Base-by-base conservation (phyloP, 164 flowering plant species). In the Chloranthus sessilifolius region DNA sequence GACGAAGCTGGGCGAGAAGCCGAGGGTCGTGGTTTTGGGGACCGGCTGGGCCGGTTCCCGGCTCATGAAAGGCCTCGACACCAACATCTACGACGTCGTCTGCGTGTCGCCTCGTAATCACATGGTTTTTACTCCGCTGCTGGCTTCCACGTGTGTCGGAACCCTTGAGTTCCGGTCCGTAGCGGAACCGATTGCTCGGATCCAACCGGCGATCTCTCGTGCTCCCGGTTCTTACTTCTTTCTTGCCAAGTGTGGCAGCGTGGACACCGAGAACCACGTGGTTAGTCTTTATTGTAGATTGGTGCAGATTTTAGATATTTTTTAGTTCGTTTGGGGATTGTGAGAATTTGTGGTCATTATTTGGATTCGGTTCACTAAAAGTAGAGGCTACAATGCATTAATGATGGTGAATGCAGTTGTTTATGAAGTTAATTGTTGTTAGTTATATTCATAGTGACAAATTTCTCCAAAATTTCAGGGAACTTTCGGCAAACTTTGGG, bases 121-220 rank as follows among this genome's bases (percentile, higher is more conserved):
- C 63, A 94, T 94, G 99, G 99, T 94, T 1, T 89, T 94, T 61
- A 94, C 99, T 21, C 97, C 97, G 2, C 67, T 94, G 5, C 50
- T 89, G 58, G 99, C 99, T 8, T 94, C 96, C 17, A 94, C 99
- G 7, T 94, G 99, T 52, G 99, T 94, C 19, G 99, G 99, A 7
- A 94, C 99, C 0, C 83, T 94, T 2, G 99, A 94, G 63, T 94
- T 94, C 66, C 64, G 97, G 58, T 89, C 97, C 5, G 99, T 94
- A 0, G 96, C 99, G 2, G 99, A 94, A 52, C 96, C 99, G 34
- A 78, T 94, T 30, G 87, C 75, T 7, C 55, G 97, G 65, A 94
- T 94, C 51, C 99, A 94, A 47, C 95, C 99, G 1, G 83, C 97
- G 0, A 75, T 94, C 33, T 89, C 99, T 0, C 59, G 41, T 3